These are phyloP conservation scores for Daldinia decipiens DNA, from an alignment of 495 filamentous ascomycete genomes.

Conservation along the genomic window DNA sequence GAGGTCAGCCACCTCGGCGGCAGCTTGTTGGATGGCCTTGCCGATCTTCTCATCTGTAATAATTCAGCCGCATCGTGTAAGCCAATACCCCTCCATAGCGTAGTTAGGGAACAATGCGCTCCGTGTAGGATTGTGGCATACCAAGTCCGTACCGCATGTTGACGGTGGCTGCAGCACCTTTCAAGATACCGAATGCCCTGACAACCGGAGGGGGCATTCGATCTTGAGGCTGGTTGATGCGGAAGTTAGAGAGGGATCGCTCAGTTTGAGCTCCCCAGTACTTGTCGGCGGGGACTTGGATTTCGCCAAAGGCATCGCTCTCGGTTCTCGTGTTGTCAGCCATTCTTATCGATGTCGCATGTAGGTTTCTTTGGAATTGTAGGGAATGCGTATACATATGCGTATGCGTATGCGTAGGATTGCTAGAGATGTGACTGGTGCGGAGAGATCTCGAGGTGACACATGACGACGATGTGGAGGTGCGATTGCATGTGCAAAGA, in stretches of 20 bases:
- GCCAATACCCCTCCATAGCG: conserved; percentile 30
- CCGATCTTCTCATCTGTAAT: conserved; percentile 84
- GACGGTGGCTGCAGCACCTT: conserved; percentile 94
- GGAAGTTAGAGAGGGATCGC: conserved; percentile 96
- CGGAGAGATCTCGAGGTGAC: conserved; percentile 34
- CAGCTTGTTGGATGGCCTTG: conserved; percentile 92
- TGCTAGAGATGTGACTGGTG: conserved; percentile 27
- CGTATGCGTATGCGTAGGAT: conserved; percentile 29
- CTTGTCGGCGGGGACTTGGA: conserved; percentile 90
- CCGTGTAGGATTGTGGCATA: conserved; percentile 57
- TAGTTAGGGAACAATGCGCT: conserved; percentile 31
- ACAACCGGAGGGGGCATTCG: conserved; percentile 96
- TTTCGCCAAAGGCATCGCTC: conserved; percentile 96
- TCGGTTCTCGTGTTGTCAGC: conserved; percentile 75
- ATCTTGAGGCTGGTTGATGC: conserved; percentile 98
- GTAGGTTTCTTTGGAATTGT: conserved; percentile 54
- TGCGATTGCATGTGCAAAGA: conserved; percentile 54
- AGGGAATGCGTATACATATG: conserved; percentile 35
- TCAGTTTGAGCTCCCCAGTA: conserved; percentile 99
- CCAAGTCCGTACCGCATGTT: conserved; percentile 96
- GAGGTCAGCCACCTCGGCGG: conserved; percentile 89
- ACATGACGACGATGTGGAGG: conserved; percentile 38
- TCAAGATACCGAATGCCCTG: conserved; percentile 94
- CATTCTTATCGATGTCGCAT: conserved; percentile 62
- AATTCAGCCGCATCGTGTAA: conserved; percentile 31